Evolutionary conservation across 2,329 filamentous ascomycete species (phyloP).

Genomic region (Xylaria sp.): DNA sequence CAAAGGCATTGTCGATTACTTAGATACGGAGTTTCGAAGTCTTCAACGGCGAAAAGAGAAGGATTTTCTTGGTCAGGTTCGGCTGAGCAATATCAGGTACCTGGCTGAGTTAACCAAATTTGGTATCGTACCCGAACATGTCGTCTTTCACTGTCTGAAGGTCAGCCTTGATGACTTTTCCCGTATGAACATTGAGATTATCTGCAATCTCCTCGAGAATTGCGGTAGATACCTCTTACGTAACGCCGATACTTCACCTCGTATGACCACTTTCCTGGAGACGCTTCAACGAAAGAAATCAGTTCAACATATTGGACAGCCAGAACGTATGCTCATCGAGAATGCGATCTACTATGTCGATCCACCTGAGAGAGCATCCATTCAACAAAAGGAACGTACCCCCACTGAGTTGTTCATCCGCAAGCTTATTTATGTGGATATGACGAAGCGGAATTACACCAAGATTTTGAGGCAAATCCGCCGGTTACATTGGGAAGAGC

Average conservation of each 20-base stretch:
- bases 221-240: conserved; percentile 94
- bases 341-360: conserved; percentile 99
- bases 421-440: conserved; percentile 90
- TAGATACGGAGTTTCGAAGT: conserved; percentile 97
- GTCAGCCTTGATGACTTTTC: conserved; percentile 98
- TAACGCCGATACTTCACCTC: conserved; percentile 89
- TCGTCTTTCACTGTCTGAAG: conserved; percentile 98
- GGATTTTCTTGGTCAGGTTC: conserved; percentile 93
- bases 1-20: conserved; percentile 87
- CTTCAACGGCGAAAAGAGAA: conserved; percentile 97
- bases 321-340: conserved; percentile 97
- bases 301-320: conserved; percentile 92
- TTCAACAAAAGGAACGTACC: conserved; percentile 95
- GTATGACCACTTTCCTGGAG: conserved; percentile 94
- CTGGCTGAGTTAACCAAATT: conserved; percentile 98
- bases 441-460: conserved; percentile 93
- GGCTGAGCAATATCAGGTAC: conserved; percentile 95
- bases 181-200: conserved; percentile 98
- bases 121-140: conserved; percentile 95
- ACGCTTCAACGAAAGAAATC: conserved; percentile 96
- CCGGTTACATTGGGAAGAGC: conserved; percentile 96
- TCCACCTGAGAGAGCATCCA: conserved; percentile 90
- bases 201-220: conserved; percentile 94
- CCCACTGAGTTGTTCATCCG: conserved; percentile 93
- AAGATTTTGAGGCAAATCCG: conserved; percentile 94